These are phyloP conservation scores for Glycine tomentella DNA, from an alignment of 306 rosid genomes.

Conservation along the genomic window DNA sequence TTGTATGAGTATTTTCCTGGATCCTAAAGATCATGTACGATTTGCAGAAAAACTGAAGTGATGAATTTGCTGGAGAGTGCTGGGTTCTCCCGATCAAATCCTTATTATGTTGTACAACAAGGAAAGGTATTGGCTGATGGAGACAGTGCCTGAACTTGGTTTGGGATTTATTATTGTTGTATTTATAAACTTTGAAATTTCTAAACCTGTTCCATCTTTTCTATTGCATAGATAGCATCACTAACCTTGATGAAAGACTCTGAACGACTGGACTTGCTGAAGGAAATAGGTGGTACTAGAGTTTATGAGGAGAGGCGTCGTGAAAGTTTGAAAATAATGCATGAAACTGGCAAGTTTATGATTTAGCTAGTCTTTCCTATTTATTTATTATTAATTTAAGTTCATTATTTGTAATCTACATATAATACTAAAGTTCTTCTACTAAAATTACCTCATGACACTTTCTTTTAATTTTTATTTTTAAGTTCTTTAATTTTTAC, in stretches of 20 bases:
- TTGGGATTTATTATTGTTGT: slow-evolving; percentile 38
- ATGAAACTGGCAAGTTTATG: slow-evolving; percentile 79
- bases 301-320: slow-evolving; percentile 98
- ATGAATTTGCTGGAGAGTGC: slow-evolving; percentile 99
- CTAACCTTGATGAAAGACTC: slow-evolving; percentile 96
- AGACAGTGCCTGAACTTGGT: slow-evolving; percentile 33
- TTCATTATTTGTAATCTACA: slow-evolving; percentile 12
- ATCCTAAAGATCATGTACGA: slow-evolving; percentile 22
- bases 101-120: slow-evolving; percentile 99
- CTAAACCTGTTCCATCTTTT: slow-evolving; percentile 5
- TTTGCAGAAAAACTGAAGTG: slow-evolving; percentile 91
- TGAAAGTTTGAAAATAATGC: slow-evolving; percentile 98
- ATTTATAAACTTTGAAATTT: slow-evolving; percentile 24
- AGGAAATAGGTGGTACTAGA: slow-evolving; percentile 98
- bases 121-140: slow-evolving; percentile 73
- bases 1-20: slow-evolving; percentile 21
- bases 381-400: background rate
- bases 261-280: slow-evolving; percentile 89
- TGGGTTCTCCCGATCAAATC: slow-evolving; percentile 99
- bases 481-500: background rate
- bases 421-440: background rate
- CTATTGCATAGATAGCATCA: slow-evolving; percentile 76
- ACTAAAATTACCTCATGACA: background rate
- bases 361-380: slow-evolving; percentile 15
- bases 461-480: background rate